These are phyloP conservation scores for Globisporangium spiculum DNA, from an alignment of 352 stramenopile species.

Conservation along the genomic window DNA sequence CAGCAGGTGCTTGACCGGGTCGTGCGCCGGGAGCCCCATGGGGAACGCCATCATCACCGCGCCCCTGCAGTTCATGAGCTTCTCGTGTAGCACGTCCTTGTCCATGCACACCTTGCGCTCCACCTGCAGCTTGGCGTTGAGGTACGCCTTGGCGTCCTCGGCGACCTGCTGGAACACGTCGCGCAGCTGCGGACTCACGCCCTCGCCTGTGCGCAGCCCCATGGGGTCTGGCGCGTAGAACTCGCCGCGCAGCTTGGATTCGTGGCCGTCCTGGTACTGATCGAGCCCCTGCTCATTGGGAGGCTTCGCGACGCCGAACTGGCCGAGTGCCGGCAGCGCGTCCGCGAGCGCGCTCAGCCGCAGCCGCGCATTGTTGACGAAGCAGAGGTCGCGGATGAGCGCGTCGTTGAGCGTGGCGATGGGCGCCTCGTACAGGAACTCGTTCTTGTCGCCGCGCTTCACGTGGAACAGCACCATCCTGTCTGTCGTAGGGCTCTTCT, in stretches of 20 bases:
- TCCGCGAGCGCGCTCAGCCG: conserved; percentile 70
- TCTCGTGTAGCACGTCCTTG: conserved; percentile 79
- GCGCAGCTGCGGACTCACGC: conserved; percentile 75
- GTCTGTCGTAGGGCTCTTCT: background rate
- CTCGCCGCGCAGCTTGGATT: conserved; percentile 56
- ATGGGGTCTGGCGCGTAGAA: conserved; percentile 87
- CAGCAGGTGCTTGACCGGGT: conserved; percentile 85
- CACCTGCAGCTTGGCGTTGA: conserved; percentile 72
- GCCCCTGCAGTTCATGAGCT: conserved; percentile 90
- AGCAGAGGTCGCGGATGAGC: conserved; percentile 82
- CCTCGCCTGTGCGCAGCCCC: conserved; percentile 85
- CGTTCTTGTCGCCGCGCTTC: conserved; percentile 84
- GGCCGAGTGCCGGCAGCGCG: conserved; percentile 70
- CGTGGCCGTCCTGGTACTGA: conserved; percentile 63
- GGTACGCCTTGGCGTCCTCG: conserved; percentile 66
- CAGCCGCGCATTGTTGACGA: conserved; percentile 81
- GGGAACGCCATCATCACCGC: conserved; percentile 94
- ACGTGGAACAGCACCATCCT: conserved; percentile 89
- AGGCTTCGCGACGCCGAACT: conserved; percentile 85
- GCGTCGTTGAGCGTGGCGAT: conserved; percentile 72
- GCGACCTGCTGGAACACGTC: conserved; percentile 78
- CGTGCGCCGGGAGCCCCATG: conserved; percentile 90
- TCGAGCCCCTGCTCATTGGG: conserved; percentile 86
- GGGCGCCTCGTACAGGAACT: conserved; percentile 90
- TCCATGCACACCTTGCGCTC: conserved; percentile 57